A percentile compares a stretch with the other conserved stretches of the same genome.
Conservation (phyloP, 2,329 filamentous ascomycete genomes). For the Emmonsiellopsis sp. region DNA sequence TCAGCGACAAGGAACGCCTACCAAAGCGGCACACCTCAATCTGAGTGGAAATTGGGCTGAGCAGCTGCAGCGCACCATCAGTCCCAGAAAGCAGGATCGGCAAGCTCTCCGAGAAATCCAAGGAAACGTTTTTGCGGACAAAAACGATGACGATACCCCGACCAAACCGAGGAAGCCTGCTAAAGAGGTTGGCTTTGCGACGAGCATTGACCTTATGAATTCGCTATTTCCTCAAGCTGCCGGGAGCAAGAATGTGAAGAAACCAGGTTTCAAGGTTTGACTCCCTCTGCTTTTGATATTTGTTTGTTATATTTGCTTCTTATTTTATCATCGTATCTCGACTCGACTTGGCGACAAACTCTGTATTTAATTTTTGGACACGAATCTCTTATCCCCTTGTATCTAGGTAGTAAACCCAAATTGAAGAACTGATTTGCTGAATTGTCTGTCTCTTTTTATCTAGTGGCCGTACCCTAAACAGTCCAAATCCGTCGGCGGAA, state of each 20-base stretch:
- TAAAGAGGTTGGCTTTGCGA: slow-evolving; percentile 59
- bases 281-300: slow-evolving; percentile 36
- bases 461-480: slow-evolving; percentile 85
- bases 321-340: slow-evolving; percentile 21
- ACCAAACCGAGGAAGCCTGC: slow-evolving; percentile 15
- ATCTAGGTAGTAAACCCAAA: slow-evolving; percentile 22
- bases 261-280: slow-evolving; percentile 84
- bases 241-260: slow-evolving; percentile 46
- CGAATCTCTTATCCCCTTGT: neutral
- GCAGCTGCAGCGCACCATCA: slow-evolving; percentile 88
- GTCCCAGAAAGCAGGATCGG: slow-evolving; percentile 85
- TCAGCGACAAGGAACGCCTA: slow-evolving; percentile 35
- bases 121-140: slow-evolving; percentile 47
- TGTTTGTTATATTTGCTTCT: slow-evolving; percentile 31
- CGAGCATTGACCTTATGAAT: slow-evolving; percentile 93
- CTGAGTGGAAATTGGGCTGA: slow-evolving; percentile 83
- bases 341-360: slow-evolving; percentile 7
- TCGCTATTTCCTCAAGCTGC: slow-evolving; percentile 68
- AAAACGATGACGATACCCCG: slow-evolving; percentile 29
- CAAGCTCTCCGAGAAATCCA: slow-evolving; percentile 60
- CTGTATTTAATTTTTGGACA: slow-evolving; percentile 15
- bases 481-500: slow-evolving; percentile 57
- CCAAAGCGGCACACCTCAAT: slow-evolving; percentile 41
- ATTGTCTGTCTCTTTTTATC: slow-evolving; percentile 24
- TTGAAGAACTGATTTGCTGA: slow-evolving; percentile 34